phyloP scores from a whole-genome alignment of 176 grass and related monocot genomes.

The Oryza meyeriana region DNA sequence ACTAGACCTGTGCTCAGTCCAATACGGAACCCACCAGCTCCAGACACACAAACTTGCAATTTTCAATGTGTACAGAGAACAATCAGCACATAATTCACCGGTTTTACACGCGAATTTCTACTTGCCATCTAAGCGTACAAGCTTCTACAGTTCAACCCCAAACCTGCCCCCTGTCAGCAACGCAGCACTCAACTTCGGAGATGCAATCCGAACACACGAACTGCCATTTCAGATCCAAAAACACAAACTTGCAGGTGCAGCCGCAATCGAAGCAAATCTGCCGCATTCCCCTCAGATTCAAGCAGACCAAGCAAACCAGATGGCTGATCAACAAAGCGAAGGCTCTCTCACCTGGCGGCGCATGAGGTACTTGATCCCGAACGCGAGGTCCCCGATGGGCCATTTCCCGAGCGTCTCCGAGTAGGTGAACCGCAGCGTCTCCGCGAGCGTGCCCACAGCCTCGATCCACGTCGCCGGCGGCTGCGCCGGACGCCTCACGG shows the following conservation, averaged over 20 bases:
- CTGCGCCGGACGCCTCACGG: conserved; percentile 56
- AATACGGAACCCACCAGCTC: background rate
- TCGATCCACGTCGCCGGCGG: conserved; percentile 92
- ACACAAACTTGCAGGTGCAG: background rate
- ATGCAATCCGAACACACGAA: background rate
- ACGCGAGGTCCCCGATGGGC: conserved; percentile 94
- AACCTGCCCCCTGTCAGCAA: background rate
- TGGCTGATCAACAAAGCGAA: background rate
- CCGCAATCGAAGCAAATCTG: background rate
- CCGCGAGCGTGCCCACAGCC: conserved; percentile 80
- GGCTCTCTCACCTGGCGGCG: conserved; percentile 65
- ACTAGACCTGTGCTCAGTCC: conserved; percentile 5
- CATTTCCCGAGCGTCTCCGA: conserved; percentile 95
- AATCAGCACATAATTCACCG: conserved; percentile 1
- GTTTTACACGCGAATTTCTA: background rate
- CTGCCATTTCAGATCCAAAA: conserved; percentile 37
- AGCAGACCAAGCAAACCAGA: background rate
- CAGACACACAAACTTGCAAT: background rate
- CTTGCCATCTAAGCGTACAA: background rate
- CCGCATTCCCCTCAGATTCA: conserved; percentile 23
- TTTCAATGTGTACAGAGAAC: background rate
- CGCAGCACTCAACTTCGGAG: background rate
- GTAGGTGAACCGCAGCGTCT: conserved; percentile 93
- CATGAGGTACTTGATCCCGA: conserved; percentile 98
- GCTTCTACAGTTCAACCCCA: background rate